Evolutionary conservation across 805 yeast genomes (phyloP).

Genomic region (Blastobotrys peoriensis): DNA sequence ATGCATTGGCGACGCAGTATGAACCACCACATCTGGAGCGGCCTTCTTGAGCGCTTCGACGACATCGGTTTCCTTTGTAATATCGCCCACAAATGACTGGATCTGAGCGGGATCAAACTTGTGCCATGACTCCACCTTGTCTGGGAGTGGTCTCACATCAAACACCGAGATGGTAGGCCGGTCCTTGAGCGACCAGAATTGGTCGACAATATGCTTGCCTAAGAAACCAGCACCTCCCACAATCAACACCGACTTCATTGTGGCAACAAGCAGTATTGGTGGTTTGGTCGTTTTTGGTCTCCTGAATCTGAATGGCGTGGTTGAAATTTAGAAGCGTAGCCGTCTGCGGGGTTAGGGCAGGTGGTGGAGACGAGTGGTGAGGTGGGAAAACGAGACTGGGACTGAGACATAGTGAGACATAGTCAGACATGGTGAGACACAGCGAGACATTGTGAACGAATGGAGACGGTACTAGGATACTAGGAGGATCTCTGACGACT

Average conservation of each 20-base stretch:
- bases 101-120: slow-evolving; percentile 60
- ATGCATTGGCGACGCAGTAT: slow-evolving; percentile 95
- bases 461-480: no score
- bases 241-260: slow-evolving; percentile 56
- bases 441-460: no score
- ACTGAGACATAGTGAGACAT: no score
- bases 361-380: no score
- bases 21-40: slow-evolving; percentile 73
- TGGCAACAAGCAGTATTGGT: neutral
- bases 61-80: slow-evolving; percentile 70
- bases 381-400: no score
- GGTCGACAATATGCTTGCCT: slow-evolving; percentile 86
- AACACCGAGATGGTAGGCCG: slow-evolving; percentile 76
- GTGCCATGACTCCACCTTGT: slow-evolving; percentile 58
- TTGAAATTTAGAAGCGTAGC: no score
- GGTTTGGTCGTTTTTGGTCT: no score
- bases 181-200: slow-evolving; percentile 61
- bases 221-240: slow-evolving; percentile 97
- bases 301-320: no score
- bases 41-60: slow-evolving; percentile 51
- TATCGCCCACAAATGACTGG: slow-evolving; percentile 69
- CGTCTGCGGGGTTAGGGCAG: no score
- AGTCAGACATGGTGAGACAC: no score
- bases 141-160: slow-evolving; percentile 87
- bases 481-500: no score